A percentile compares a stretch with the other conserved stretches of the same genome.
phyloP scores from a whole-genome alignment of 768 basidiomycete species.

The Amylocystis lapponica region DNA sequence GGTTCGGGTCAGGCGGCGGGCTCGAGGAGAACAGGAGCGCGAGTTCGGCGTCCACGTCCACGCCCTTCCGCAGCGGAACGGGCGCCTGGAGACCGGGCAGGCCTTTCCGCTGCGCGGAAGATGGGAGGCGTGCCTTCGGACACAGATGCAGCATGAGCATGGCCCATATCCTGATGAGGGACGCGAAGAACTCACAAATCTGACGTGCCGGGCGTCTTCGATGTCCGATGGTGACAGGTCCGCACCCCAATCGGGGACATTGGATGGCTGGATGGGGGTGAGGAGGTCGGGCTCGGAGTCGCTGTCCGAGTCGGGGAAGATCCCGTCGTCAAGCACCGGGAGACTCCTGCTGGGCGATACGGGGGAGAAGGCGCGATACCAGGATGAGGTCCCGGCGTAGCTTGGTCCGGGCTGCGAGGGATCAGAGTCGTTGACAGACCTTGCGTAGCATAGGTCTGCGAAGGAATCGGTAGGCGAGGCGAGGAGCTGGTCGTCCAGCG shows the following conservation, averaged over 20 bases:
- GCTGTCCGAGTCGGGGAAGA: not conserved
- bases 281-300: not conserved
- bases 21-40: not conserved
- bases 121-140: not conserved
- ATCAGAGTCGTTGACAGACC: not conserved
- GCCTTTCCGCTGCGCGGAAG: no score
- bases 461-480: slow-evolving; percentile 35
- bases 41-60: not conserved
- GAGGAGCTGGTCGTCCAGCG: slow-evolving; percentile 38
- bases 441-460: slow-evolving; percentile 36
- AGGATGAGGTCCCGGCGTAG: not conserved
- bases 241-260: not conserved
- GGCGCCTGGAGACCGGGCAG: not conserved
- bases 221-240: no score
- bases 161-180: no score
- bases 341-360: not conserved
- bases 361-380: not conserved
- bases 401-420: not conserved
- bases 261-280: not conserved
- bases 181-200: not conserved
- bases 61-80: not conserved
- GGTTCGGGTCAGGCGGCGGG: not conserved
- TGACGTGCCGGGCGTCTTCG: no score
- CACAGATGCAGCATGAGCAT: no score
- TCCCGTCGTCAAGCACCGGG: no score